Evolutionary conservation across 2,329 filamentous ascomycete genomes (phyloP).

Genomic region (Colletotrichum sidae): DNA sequence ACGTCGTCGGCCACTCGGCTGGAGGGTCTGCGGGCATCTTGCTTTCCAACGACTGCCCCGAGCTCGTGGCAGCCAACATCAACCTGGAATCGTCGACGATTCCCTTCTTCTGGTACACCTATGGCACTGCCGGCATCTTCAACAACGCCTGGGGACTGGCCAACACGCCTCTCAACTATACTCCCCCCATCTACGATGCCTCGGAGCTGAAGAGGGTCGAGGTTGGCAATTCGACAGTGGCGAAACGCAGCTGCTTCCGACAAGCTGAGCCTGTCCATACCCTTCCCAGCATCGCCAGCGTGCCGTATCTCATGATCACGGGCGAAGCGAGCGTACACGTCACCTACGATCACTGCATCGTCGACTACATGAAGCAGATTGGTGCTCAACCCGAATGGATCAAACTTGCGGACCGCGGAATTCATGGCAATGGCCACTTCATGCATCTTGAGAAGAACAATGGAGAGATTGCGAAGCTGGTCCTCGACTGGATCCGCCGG

Average conservation of each 20-base stretch:
- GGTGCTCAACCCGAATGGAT: slow-evolving; percentile 58
- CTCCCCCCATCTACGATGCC: slow-evolving; percentile 45
- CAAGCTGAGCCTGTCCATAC: slow-evolving; percentile 44
- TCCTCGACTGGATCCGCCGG: slow-evolving; percentile 51
- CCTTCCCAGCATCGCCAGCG: slow-evolving; percentile 58
- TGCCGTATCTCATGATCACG: slow-evolving; percentile 63
- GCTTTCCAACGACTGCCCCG: slow-evolving; percentile 43
- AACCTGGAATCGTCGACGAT: slow-evolving; percentile 43
- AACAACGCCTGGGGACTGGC: slow-evolving; percentile 53
- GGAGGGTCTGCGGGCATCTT: slow-evolving; percentile 38
- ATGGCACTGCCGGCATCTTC: slow-evolving; percentile 23
- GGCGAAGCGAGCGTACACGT: slow-evolving; percentile 64
- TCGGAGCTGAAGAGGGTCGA: slow-evolving; percentile 28
- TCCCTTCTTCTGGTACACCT: slow-evolving; percentile 42
- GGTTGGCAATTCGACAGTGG: slow-evolving; percentile 22
- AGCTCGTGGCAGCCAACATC: slow-evolving; percentile 41
- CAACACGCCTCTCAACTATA: slow-evolving; percentile 54
- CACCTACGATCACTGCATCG: slow-evolving; percentile 65
- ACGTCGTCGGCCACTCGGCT: slow-evolving; percentile 46
- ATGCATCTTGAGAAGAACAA: slow-evolving; percentile 66
- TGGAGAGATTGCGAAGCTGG: slow-evolving; percentile 50
- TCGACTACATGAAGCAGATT: slow-evolving; percentile 63
- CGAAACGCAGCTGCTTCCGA: slow-evolving; percentile 17
- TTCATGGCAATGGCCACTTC: slow-evolving; percentile 67
- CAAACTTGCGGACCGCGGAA: slow-evolving; percentile 54